Evolutionary conservation across 164 flowering plant species (phyloP).

Genomic region (Tetracentron sinense): DNA sequence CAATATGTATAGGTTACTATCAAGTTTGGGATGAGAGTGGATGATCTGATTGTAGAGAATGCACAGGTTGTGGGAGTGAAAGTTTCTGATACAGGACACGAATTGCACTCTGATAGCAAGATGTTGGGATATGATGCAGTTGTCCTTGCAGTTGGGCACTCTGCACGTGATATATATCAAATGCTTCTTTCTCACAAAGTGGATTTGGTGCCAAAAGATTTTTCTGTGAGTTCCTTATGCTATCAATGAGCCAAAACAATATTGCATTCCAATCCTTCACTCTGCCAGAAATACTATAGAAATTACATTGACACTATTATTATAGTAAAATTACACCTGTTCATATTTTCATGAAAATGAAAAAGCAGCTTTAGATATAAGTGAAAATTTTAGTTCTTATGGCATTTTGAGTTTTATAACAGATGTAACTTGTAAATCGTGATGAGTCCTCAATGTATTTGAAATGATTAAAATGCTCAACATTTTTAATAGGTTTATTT

Average conservation of each 20-base stretch:
- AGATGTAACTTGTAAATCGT: no score
- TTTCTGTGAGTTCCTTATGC: conserved; percentile 69
- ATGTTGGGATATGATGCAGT: conserved; percentile 69
- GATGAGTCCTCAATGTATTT: no score
- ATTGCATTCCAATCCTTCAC: neutral
- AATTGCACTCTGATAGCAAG: conserved; percentile 27
- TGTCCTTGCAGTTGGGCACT: conserved; percentile 95
- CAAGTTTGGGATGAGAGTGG: conserved; percentile 87
- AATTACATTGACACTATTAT: neutral
- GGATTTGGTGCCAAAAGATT: conserved; percentile 75
- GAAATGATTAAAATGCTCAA: no score
- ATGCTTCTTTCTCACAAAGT: conserved; percentile 81
- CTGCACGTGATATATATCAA: conserved; percentile 91
- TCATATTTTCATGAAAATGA: neutral
- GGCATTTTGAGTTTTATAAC: no score
- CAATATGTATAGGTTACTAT: conserved; percentile 56
- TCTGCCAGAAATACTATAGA: neutral
- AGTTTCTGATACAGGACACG: conserved; percentile 52
- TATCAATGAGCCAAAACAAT: neutral
- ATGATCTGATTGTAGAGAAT: conserved; percentile 71
- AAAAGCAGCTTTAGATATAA: no score
- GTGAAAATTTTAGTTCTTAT: no score
- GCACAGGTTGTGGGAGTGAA: conserved; percentile 60
- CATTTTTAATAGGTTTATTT: no score
- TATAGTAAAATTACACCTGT: neutral